A percentile compares a stretch with the other conserved stretches of the same genome.
phyloP scores from a whole-genome alignment of 805 yeast genomes.

The Cyberlindnera maritima region DNA sequence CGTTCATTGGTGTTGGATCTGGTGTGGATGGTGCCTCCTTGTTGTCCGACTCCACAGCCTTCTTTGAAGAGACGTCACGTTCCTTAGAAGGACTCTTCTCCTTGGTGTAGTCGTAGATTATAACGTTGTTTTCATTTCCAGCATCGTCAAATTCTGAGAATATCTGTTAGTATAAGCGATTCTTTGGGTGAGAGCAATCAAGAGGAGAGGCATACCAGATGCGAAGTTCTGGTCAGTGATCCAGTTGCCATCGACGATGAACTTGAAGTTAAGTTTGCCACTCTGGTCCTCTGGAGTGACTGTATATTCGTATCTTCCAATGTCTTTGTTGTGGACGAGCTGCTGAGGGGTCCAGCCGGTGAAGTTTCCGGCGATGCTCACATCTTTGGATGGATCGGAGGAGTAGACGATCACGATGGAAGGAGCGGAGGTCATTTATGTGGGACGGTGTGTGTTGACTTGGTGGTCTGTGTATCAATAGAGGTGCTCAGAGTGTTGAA shows the following conservation, averaged over 20 bases:
- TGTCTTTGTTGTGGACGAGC: slow-evolving; percentile 9
- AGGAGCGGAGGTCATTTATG: neutral
- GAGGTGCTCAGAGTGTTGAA: neutral
- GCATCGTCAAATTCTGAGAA: slow-evolving; percentile 31
- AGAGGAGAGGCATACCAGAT: slow-evolving; percentile 18
- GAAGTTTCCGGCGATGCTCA: slow-evolving; percentile 38
- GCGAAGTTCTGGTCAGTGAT: slow-evolving; percentile 20
- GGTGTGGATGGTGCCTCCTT: slow-evolving; percentile 29
- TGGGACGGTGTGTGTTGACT: no score
- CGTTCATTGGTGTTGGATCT: slow-evolving; percentile 17
- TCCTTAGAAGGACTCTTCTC: neutral
- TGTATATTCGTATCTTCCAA: slow-evolving; percentile 12
- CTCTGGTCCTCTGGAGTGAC: slow-evolving; percentile 15
- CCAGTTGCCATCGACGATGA: slow-evolving; percentile 26
- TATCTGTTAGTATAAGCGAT: slow-evolving; percentile 18
- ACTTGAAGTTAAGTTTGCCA: slow-evolving; percentile 26
- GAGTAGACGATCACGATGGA: slow-evolving; percentile 15
- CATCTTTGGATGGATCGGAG: slow-evolving; percentile 13
- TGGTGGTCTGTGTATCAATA: no score
- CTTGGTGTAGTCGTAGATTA: slow-evolving; percentile 18
- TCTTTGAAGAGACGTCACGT: slow-evolving; percentile 9
- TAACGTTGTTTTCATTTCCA: slow-evolving; percentile 38
- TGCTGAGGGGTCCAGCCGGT: slow-evolving; percentile 31
- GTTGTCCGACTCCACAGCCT: slow-evolving; percentile 1
- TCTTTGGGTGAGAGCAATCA: neutral